Conservation (phyloP, 768 basidiomycete genomes). For the Sarcodon aspratus region DNA sequence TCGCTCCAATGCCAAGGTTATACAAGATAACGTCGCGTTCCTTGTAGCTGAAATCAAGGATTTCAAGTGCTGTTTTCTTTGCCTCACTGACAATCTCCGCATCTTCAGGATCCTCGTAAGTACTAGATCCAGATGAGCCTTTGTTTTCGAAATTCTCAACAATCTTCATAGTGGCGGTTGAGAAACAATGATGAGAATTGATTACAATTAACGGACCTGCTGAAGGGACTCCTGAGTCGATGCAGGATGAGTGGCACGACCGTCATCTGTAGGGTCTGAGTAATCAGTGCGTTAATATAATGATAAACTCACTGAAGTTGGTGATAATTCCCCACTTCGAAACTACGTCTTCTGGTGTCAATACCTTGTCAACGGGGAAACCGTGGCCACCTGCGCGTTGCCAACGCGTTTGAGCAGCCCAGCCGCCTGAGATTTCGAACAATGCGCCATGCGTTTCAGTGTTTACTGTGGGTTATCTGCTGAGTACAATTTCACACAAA, state of each 20-base stretch:
- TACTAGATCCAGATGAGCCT: slow-evolving; percentile 16
- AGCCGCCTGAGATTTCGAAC: slow-evolving; percentile 85
- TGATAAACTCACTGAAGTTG: slow-evolving; percentile 52
- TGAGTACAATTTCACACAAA: background rate
- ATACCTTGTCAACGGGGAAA: slow-evolving; percentile 68
- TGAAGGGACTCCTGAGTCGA: slow-evolving; percentile 67
- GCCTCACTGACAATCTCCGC: slow-evolving; percentile 72
- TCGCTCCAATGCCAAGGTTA: slow-evolving; percentile 92
- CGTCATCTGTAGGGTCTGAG: slow-evolving; percentile 43
- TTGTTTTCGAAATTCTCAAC: slow-evolving; percentile 49
- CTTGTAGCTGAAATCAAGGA: slow-evolving; percentile 60
- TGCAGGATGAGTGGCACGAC: slow-evolving; percentile 71
- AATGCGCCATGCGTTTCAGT: slow-evolving; percentile 58
- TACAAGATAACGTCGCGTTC: slow-evolving; percentile 92
- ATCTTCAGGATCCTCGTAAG: slow-evolving; percentile 57
- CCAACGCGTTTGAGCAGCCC: slow-evolving; percentile 90
- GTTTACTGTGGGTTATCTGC: slow-evolving; percentile 36
- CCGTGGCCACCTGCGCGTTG: slow-evolving; percentile 80
- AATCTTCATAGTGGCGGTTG: slow-evolving; percentile 19
- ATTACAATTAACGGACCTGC: slow-evolving; percentile 32
- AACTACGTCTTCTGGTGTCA: slow-evolving; percentile 73
- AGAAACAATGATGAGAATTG: background rate
- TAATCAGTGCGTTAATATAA: slow-evolving; percentile 1
- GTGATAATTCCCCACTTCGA: slow-evolving; percentile 79
- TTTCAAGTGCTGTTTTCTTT: slow-evolving; percentile 48